These are phyloP conservation scores for Raphanus raphanistrum DNA, from an alignment of 345 rosid genomes.

Conservation along the genomic window DNA sequence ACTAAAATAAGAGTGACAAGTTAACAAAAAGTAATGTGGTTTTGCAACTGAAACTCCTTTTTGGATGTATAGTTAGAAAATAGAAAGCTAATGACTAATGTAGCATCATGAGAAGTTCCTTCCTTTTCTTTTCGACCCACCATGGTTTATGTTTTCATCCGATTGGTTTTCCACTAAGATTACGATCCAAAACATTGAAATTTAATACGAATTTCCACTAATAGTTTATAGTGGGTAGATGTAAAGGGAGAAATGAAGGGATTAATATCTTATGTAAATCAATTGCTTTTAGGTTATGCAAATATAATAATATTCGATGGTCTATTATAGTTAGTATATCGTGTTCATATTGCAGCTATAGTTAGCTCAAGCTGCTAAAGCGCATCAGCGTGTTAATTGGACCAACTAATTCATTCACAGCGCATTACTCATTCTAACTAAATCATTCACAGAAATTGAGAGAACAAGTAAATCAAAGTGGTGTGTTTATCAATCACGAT, in stretches of 20 bases:
- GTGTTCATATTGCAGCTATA: neutral
- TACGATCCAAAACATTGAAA: neutral
- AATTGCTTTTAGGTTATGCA: neutral
- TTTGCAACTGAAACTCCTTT: neutral
- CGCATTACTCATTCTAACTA: neutral
- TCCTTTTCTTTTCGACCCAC: neutral
- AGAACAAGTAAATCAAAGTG: no score
- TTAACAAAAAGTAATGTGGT: neutral
- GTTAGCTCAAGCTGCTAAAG: neutral
- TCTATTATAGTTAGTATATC: neutral
- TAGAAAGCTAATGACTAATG: constrained; percentile 5
- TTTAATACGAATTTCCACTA: constrained; percentile 11
- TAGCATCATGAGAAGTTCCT: neutral
- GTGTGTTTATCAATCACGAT: no score
- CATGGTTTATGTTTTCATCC: neutral
- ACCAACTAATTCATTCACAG: neutral
- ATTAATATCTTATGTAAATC: neutral
- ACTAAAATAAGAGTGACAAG: neutral
- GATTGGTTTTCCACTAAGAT: constrained; percentile 18
- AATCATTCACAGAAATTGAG: no score
- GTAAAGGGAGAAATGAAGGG: neutral
- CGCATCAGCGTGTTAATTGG: neutral
- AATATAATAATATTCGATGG: neutral
- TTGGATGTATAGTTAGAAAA: neutral
- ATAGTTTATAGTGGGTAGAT: constrained; percentile 6